phyloP scores from a whole-genome alignment of 179 eudicot genomes.

The Silene noctiflora region DNA sequence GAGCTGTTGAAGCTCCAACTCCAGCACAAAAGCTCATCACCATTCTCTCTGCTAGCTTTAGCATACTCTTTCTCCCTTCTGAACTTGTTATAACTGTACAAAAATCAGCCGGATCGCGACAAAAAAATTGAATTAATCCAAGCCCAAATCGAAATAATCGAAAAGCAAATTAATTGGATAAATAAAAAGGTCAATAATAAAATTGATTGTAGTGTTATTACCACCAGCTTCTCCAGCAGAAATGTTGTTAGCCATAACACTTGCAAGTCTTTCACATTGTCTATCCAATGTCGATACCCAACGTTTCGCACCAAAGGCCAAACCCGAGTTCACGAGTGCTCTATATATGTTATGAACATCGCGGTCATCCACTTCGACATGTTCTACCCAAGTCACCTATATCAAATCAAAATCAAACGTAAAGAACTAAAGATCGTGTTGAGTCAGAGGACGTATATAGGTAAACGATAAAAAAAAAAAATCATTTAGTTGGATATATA shows the following conservation, averaged over 20 bases:
- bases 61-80: constrained; percentile 56
- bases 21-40: constrained; percentile 58
- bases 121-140: too few species aligned
- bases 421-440: too few species aligned
- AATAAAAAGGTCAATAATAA: too few species aligned
- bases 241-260: constrained; percentile 50
- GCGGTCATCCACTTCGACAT: constrained; percentile 50
- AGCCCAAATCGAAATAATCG: too few species aligned
- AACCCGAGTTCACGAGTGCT: constrained; percentile 42
- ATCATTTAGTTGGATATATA: not conserved
- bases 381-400: constrained; percentile 65
- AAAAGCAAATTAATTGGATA: too few species aligned
- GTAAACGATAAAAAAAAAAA: too few species aligned
- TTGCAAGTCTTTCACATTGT: constrained; percentile 61
- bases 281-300: constrained; percentile 57
- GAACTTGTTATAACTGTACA: constrained; percentile 44
- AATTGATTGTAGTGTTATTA: constrained; percentile 5
- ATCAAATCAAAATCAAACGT: not conserved
- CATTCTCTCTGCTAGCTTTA: constrained; percentile 62
- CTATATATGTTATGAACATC: constrained; percentile 47
- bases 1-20: constrained; percentile 56
- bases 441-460: too few species aligned
- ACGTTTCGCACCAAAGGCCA: constrained; percentile 59
- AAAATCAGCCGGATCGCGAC: too few species aligned
- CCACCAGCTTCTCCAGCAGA: constrained; percentile 47